Evolutionary conservation across 352 stramenopile genomes (phyloP), one percentile per base, ranked within the genome.

Genomic region (Chrysophaeum taylorii): DNA sequence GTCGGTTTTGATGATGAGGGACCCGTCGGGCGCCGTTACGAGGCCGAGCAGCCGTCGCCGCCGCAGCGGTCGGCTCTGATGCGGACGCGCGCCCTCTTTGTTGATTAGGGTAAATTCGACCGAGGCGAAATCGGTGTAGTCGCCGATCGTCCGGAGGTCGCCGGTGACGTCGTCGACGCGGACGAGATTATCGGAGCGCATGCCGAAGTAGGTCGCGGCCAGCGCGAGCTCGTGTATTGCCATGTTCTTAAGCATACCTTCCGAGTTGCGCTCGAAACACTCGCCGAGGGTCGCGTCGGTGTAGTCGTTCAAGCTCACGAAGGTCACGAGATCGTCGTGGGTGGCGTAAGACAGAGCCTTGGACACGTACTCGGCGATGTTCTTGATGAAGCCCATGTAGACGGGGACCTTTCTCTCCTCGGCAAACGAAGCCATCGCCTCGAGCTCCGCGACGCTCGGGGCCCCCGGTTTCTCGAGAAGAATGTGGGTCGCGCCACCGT

Each of bases 1-100:
- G 18, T 63, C 72, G 70, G 76, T 79, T n/a, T 75, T 67, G 64
- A 75, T 70, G 23, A 84, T 31, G 52, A 84, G 77, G 12, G 76
- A 72, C 16, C 80, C 81, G 38, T 71, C 70, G 27, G 25, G 35
- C 75, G 82, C 35, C 14, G 33, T 66, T 9, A 70, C 64, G n/a
- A 45, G 12, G 12, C 64, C 27, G 4, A 31, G 38, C 38, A 70
- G 64, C 25, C 25, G 64, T 52, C 25, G n/a, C 60, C 60, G 29
- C 35, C 61, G 31, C 50, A 68, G 36, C 52, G 61, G 70, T 74
- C 43, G 52, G 63, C 36, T 2, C 16, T 25, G 39, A 70, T 57
- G 60, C 36, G 39, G 15, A 70, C 62, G 5, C 21, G 16, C 48
- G 29, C 64, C 42, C 7, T 61, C 1, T 42, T 33, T 1, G 31